Base-by-base conservation (phyloP, 352 stramenopile species). In the Globisporangium spinosum region DNA sequence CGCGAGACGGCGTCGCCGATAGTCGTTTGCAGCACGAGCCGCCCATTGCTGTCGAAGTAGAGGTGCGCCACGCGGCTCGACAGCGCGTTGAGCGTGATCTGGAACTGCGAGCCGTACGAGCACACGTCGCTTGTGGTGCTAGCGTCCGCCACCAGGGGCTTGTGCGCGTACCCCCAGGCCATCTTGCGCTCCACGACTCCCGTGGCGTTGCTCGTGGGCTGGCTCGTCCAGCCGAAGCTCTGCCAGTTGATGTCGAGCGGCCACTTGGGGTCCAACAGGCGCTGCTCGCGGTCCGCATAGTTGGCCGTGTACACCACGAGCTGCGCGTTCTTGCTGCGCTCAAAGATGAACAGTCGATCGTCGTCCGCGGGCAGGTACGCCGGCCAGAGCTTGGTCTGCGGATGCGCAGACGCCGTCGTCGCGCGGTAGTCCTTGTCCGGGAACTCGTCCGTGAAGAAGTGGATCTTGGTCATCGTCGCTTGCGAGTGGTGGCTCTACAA, bases 211-310 rank as follows among this genome's bases (percentile, higher is more conserved):
- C 66, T 89, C 49, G 78, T 89, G 13, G 83, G 85, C 64, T 88
- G 73, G 22, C 64, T 63, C 5, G 85, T 93, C 85, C 85, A 93
- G 43, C 85, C 85, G 64, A 89, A 93, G 69, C 83, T 91, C 72
- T 90, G 82, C 85, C 85, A 93, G 62, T 89, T 90, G 74, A 93
- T 90, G 69, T 93, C 83, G 54, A 93, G 72, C 47, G 85, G 85
- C 70, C 72, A 84, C 67, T 89, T 89, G 23, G 75, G 63, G 70
- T 93, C 76, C 51, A 91, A 65, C 51, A 80, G 68, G 8, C 77
- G 78, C 47, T 75, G 65, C 34, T 76, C 71, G 58, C 74, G 76
- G 77, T 90, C 72, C 2, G 71, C 61, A 69, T 89, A 91, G 59
- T 88, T 90, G 65, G 83, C 85, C 35, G 79, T 76, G 73, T 90